These are phyloP conservation scores for Saccharomycopsis fodiens DNA, from an alignment of 805 yeast species.

Conservation along the genomic window DNA sequence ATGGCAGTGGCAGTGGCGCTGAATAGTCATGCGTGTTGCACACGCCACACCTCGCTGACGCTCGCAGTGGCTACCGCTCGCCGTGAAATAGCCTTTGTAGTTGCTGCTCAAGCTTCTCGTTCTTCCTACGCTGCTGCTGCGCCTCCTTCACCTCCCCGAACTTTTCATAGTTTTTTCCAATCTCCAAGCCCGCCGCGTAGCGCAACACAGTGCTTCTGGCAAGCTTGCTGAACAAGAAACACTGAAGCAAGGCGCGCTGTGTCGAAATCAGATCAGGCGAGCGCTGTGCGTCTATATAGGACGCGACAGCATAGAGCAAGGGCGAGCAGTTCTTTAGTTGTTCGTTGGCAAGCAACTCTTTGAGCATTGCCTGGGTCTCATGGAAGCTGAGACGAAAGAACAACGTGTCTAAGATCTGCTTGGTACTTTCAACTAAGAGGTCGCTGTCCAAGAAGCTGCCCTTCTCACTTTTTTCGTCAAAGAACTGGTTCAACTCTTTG, in stretches of 20 bases:
- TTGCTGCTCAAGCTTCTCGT: constrained; percentile 2
- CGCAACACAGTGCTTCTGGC: constrained; percentile 9
- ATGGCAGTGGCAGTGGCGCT: no score
- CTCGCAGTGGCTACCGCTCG: background rate
- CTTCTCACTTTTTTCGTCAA: background rate
- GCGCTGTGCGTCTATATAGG: constrained; percentile 1
- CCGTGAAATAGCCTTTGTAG: background rate
- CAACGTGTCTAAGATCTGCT: constrained; percentile 6
- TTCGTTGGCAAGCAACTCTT: background rate
- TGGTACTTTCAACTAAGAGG: background rate
- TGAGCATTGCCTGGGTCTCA: background rate
- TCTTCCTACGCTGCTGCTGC: constrained; percentile 6
- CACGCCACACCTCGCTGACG: no score
- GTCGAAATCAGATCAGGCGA: constrained; percentile 9
- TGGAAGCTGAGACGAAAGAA: constrained; percentile 8
- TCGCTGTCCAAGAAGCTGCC: background rate
- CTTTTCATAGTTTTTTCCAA: constrained; percentile 9
- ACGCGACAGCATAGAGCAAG: constrained; percentile 9
- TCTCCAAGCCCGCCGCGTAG: constrained; percentile 9
- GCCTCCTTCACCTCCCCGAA: constrained; percentile 10
- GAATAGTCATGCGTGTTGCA: no score
- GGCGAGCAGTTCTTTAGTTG: constrained; percentile 4
- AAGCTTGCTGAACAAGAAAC: constrained; percentile 9
- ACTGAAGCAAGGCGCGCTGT: constrained; percentile 6
- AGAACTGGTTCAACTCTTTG: constrained; percentile 1